phyloP scores from a whole-genome alignment of 2,329 filamentous ascomycete genomes.

The Scytalidium sp. region DNA sequence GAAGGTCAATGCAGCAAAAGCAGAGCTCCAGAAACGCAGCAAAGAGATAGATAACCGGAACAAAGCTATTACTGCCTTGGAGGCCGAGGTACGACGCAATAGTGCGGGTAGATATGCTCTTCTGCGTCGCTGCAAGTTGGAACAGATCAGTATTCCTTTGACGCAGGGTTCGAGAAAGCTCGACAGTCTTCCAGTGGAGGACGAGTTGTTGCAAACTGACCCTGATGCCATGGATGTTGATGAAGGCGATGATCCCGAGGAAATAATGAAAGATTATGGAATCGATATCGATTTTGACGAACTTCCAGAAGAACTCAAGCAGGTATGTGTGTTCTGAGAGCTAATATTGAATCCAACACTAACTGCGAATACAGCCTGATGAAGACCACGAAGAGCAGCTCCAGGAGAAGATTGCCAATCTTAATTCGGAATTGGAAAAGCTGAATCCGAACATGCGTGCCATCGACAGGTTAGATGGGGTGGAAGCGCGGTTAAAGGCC shows the following conservation, averaged over 20 bases:
- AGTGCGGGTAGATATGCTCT: conserved; percentile 80
- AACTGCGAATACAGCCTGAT: conserved; percentile 50
- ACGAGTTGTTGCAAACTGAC: conserved; percentile 72
- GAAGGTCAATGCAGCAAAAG: conserved; percentile 73
- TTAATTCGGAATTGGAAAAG: conserved; percentile 83
- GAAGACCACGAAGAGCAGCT: conserved; percentile 73
- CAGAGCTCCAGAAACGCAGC: conserved; percentile 78
- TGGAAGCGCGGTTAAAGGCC: conserved; percentile 76
- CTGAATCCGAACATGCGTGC: conserved; percentile 96
- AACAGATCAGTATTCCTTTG: conserved; percentile 86
- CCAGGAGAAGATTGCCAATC: conserved; percentile 70
- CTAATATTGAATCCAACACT: conserved; percentile 5
- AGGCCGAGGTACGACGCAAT: conserved; percentile 82
- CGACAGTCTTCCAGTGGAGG: conserved; percentile 84
- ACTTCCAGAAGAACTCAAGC: conserved; percentile 78
- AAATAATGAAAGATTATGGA: conserved; percentile 81
- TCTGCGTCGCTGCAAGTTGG: conserved; percentile 85
- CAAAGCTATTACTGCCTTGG: conserved; percentile 74
- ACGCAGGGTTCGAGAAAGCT: conserved; percentile 65
- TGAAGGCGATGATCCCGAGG: conserved; percentile 62
- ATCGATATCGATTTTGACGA: conserved; percentile 84
- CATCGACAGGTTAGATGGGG: conserved; percentile 83
- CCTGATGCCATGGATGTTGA: conserved; percentile 93
- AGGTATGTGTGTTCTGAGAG: conserved; percentile 48
- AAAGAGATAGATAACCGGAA: conserved; percentile 76